phyloP scores from a whole-genome alignment of 2,329 filamentous ascomycete genomes.

The Hypoxylon rubiginosum region DNA sequence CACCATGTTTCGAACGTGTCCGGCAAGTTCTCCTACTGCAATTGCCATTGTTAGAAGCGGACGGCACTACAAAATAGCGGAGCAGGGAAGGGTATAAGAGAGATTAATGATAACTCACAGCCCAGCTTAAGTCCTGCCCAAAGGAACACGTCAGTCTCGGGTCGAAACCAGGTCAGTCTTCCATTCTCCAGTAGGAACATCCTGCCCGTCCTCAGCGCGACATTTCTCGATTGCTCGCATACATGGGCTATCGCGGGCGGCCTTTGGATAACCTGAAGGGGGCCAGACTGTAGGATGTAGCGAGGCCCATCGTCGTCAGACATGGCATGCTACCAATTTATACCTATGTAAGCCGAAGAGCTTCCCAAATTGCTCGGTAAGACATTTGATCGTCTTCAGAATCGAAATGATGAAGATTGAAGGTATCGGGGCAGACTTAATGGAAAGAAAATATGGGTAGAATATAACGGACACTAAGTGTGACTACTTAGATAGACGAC shows the following conservation, averaged over 20 bases:
- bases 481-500: too few relatives aligned
- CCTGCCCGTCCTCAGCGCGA: slow-evolving; percentile 2
- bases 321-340: background rate
- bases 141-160: slow-evolving; percentile 16
- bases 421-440: too few relatives aligned
- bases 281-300: background rate
- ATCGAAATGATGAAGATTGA: background rate
- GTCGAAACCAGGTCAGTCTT: slow-evolving; percentile 12
- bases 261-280: background rate
- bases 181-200: slow-evolving; percentile 19
- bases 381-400: background rate
- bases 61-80: background rate
- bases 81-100: background rate
- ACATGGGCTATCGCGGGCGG: slow-evolving; percentile 15
- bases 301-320: background rate
- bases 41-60: slow-evolving; percentile 8
- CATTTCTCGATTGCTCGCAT: background rate
- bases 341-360: background rate
- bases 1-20: slow-evolving; percentile 16
- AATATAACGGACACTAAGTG: too few relatives aligned
- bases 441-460: too few relatives aligned
- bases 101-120: slow-evolving; percentile 13
- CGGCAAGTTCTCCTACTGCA: slow-evolving; percentile 24
- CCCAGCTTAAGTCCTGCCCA: slow-evolving; percentile 3
- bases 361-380: background rate